Evolutionary conservation across 2,329 filamentous ascomycete genomes (phyloP), one percentile per base, ranked within the genome.

Genomic region (Nothomitra cinnamomea): DNA sequence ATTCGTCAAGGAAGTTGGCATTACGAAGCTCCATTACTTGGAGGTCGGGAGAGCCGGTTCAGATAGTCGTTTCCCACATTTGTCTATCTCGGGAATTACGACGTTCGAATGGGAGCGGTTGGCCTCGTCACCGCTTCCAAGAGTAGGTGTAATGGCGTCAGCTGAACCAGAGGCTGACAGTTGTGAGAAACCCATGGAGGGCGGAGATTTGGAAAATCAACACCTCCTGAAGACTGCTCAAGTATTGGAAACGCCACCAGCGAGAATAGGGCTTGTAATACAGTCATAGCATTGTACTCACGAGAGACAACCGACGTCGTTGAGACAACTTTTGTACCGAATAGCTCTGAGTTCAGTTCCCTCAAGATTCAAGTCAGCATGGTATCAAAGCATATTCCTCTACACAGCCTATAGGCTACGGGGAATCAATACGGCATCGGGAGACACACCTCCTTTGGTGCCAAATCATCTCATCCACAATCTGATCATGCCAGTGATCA

Each of bases 1-100:
- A 1, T 95, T 85, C 65, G 70, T 94, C 54, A 74, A 79, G 58
- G 74, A 70, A 56, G 69, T 87, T 12, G 82, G 80, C 3, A 78
- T 90, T 24, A 63, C 69, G 32, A 72, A 79, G 55, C 69, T 92
- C 32, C 62, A 65, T 59, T 69, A 64, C 56, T 62, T 68, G 19
- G 50, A 52, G 21, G 13, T 17, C 17, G 50, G 50, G 10, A 42
- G 25, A 19, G 17, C 50, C 45, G 17, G 45, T 17, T 49, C 45
- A 32, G 45, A 49, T 19, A 49, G 45, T 32, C 25, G 45, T 10
- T 49, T 49, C 17, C 24, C 45, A 5, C 25, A 49, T 49, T 21
- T 49, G 13, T 35, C 45, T 28, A 19, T 49, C 25, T 49, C 45
- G 24, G 10, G 1, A 24, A 49, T 49, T 8, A 24, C 45, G 19